Percentiles rank a stretch among this genome's conserved stretches.
These are phyloP conservation scores for Fusarium staphyleae DNA, from an alignment of 2,329 filamentous ascomycete species.

Conservation along the genomic window DNA sequence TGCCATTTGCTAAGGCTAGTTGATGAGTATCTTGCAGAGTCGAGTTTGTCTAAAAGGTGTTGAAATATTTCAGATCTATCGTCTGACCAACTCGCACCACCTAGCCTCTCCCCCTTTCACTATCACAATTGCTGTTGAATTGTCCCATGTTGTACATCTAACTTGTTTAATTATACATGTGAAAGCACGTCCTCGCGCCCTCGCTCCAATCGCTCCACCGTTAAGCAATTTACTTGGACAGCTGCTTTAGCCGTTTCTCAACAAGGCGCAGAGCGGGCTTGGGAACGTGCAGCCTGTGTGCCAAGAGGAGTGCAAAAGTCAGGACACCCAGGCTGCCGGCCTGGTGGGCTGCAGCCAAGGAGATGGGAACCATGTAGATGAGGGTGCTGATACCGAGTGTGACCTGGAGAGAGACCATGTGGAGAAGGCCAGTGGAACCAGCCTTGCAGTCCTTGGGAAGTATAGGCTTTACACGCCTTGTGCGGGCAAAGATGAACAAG, in stretches of 20 bases:
- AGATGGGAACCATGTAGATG: conserved; percentile 90
- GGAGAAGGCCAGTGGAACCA: conserved; percentile 80
- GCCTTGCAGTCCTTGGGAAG: conserved; percentile 70
- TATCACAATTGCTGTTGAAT: conserved; percentile 25
- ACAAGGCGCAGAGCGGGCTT: conserved; percentile 68
- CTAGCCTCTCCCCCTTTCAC: conserved; percentile 4
- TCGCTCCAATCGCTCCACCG: conserved; percentile 17
- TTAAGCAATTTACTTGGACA: conserved; percentile 29
- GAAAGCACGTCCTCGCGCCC: conserved; percentile 4
- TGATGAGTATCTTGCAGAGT: conserved; percentile 23
- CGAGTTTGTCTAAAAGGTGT: conserved; percentile 25
- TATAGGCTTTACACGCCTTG: conserved; percentile 61
- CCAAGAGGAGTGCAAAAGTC: conserved; percentile 81
- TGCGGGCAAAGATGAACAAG: conserved; percentile 81
- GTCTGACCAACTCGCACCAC: conserved; percentile 14
- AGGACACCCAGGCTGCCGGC: conserved; percentile 86
- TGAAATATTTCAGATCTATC: conserved; percentile 2
- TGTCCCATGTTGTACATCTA: conserved; percentile 39
- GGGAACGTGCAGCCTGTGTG: conserved; percentile 78
- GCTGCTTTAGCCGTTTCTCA: conserved; percentile 55
- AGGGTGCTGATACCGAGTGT: conserved; percentile 88
- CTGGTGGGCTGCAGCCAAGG: conserved; percentile 89
- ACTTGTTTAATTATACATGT: conserved; percentile 33
- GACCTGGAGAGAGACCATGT: conserved; percentile 83
- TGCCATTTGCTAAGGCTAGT: conserved; percentile 18